Evolutionary conservation across 176 grass and related monocot species (phyloP).

Genomic region (Luzula sylvatica): DNA sequence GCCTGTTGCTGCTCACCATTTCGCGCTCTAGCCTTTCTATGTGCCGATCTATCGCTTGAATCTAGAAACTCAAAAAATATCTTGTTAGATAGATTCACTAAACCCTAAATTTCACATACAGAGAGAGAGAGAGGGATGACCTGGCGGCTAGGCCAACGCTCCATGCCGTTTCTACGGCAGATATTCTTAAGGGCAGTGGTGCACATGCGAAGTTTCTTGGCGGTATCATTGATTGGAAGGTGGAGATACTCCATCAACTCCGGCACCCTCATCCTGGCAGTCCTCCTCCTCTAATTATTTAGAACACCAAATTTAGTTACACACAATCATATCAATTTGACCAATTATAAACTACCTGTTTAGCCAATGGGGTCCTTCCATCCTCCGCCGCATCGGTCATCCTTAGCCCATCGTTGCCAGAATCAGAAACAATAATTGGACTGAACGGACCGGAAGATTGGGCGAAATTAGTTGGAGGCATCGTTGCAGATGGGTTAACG

Average conservation of each 20-base stretch:
- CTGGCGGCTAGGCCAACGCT: slow-evolving; percentile 34
- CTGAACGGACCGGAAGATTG: too few species aligned
- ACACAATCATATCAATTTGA: too few species aligned
- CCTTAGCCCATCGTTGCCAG: too few species aligned
- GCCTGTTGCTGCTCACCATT: not conserved
- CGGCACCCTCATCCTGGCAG: slow-evolving; percentile 5
- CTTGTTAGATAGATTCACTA: not conserved
- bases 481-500: too few species aligned
- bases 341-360: too few species aligned
- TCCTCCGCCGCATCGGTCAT: too few species aligned
- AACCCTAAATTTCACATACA: too few species aligned
- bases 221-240: slow-evolving; percentile 17
- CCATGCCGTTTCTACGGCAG: slow-evolving; percentile 13
- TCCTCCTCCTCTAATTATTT: slow-evolving; percentile 21
- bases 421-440: too few species aligned
- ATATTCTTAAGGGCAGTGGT: slow-evolving; percentile 25
- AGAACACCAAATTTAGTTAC: too few species aligned
- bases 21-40: slow-evolving; percentile 1
- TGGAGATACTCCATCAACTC: slow-evolving; percentile 24
- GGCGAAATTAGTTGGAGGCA: too few species aligned
- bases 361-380: too few species aligned
- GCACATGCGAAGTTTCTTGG: slow-evolving; percentile 18
- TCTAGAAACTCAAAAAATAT: slow-evolving; percentile 7
- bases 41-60: slow-evolving; percentile 26
- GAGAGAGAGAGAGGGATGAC: not conserved